Base-by-base conservation (phyloP, 306 rosid species). In the Crataegus laevigata region DNA sequence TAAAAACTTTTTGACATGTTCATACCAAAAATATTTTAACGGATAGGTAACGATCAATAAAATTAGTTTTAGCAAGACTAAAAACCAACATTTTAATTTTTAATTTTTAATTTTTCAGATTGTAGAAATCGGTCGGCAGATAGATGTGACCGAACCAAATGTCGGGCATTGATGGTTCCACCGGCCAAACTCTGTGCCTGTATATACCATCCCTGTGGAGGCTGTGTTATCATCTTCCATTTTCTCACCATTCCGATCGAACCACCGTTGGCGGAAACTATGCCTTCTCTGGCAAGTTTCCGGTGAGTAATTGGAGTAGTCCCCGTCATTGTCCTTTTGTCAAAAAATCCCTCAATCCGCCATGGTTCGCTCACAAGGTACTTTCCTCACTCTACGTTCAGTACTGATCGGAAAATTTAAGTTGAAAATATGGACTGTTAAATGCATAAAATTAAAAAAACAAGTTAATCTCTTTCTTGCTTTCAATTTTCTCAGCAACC, bases 401-500 rank as follows among this genome's bases (percentile, higher is more conserved):
- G 86, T 83, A n/a, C 59, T 84, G 82, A 87, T 87, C 22, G 26
- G 50, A 54, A 71, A 54, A 32, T 8, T 62, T 6, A 28, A 29
- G 19, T 8, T 47, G 21, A 17, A 14, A 19, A 50, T 19, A 52
- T 18, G n/a, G 45, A 40, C 13, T 40, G 43, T 40, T 52, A 21
- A 8, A 52, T 52, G 59, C 3, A n/a, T 19, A 52, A 52, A 40
- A 40, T 40, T 40, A 10, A 40, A 40, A 8, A 75, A 36, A 54
- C n/a, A n/a, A n/a, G 29, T 26, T 3, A 21, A 5, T 14, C 29
- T 36, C 59, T 71, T 75, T 24, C 34, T 42, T 71, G 75, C 65
- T 62, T 63, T 66, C 58, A 63, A 42, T 80, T 83, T 87, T 82
- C 83, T 86, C 84, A 82, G 90, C 79, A 84, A 83, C 84, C 86